phyloP scores from a whole-genome alignment of 2,329 filamentous ascomycete species.

The Lasiodiplodia sp. region DNA sequence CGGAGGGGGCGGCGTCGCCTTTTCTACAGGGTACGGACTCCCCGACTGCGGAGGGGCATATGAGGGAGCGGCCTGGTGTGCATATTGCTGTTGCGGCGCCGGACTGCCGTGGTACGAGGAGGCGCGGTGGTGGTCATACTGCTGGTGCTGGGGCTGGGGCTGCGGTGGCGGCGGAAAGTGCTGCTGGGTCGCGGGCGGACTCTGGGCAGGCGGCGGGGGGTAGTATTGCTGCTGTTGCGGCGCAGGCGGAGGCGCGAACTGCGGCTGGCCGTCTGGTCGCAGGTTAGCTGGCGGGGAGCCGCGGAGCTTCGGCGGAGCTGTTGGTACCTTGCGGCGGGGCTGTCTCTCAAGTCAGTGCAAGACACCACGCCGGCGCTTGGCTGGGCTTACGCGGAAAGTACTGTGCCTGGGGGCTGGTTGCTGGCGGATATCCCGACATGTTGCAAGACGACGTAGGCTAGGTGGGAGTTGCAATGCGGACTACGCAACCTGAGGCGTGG shows the following conservation, averaged over 20 bases:
- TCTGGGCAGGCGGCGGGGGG: conserved; percentile 38
- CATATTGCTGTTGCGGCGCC: conserved; percentile 39
- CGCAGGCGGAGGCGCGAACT: conserved; percentile 38
- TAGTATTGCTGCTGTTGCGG: conserved; percentile 31
- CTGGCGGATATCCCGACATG: conserved; percentile 27
- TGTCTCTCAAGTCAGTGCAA: conserved; percentile 8
- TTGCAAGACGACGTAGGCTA: not conserved
- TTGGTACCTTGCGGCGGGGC: conserved; percentile 36
- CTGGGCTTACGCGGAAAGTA: conserved; percentile 42
- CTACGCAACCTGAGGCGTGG: not conserved
- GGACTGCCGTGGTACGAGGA: conserved; percentile 39
- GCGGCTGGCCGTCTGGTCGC: conserved; percentile 24
- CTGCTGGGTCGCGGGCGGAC: conserved; percentile 40
- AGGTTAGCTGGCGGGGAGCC: not conserved
- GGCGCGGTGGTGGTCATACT: conserved; percentile 43
- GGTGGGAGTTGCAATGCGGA: not conserved
- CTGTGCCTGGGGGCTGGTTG: conserved; percentile 43
- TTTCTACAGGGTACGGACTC: conserved; percentile 28
- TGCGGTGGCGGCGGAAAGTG: conserved; percentile 48
- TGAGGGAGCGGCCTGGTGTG: conserved; percentile 45
- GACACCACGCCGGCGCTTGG: not conserved
- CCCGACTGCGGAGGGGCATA: conserved; percentile 26
- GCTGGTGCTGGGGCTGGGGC: conserved; percentile 40
- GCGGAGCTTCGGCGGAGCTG: conserved; percentile 14
- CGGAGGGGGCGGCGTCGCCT: conserved; percentile 14